phyloP scores from a whole-genome alignment of 257 asterid species.

The Mentha longifolia region DNA sequence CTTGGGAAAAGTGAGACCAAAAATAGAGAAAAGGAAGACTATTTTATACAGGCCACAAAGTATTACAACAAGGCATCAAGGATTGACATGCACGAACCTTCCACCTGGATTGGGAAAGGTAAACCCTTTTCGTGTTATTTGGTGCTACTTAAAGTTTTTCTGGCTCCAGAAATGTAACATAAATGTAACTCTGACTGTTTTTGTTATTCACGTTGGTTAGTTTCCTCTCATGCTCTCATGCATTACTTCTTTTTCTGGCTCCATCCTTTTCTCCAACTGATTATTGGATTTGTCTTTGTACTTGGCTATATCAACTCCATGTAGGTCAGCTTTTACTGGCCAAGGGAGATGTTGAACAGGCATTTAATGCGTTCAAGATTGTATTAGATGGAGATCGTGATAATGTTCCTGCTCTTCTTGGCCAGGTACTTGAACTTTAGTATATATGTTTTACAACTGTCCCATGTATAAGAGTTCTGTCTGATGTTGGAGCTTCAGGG shows the following conservation, averaged over 20 bases:
- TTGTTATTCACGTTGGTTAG: background rate
- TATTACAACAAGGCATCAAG: constrained; percentile 97
- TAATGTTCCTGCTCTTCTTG: constrained; percentile 97
- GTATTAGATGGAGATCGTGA: constrained; percentile 92
- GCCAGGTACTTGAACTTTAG: constrained; percentile 68
- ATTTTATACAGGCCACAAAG: constrained; percentile 89
- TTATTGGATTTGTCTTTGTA: constrained; percentile 21
- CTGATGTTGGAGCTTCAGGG: background rate
- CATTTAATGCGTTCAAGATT: constrained; percentile 90
- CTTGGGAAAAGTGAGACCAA: constrained; percentile 88
- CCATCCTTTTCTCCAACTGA: constrained; percentile 20
- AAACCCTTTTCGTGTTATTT: constrained; percentile 20
- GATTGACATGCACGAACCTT: constrained; percentile 97
- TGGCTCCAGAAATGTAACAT: constrained; percentile 15
- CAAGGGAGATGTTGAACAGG: constrained; percentile 93
- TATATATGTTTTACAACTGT: constrained; percentile 9
- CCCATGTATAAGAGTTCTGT: constrained; percentile 25
- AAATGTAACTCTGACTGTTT: constrained; percentile 5
- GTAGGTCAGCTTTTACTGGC: constrained; percentile 98
- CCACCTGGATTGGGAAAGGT: constrained; percentile 99
- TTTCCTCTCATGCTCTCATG: background rate
- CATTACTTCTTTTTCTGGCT: constrained; percentile 1
- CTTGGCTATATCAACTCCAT: constrained; percentile 36
- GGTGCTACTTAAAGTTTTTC: constrained; percentile 16
- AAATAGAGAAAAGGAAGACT: constrained; percentile 94